These are phyloP conservation scores for Lyophyllum atratum DNA, from an alignment of 768 basidiomycete species.

Conservation along the genomic window DNA sequence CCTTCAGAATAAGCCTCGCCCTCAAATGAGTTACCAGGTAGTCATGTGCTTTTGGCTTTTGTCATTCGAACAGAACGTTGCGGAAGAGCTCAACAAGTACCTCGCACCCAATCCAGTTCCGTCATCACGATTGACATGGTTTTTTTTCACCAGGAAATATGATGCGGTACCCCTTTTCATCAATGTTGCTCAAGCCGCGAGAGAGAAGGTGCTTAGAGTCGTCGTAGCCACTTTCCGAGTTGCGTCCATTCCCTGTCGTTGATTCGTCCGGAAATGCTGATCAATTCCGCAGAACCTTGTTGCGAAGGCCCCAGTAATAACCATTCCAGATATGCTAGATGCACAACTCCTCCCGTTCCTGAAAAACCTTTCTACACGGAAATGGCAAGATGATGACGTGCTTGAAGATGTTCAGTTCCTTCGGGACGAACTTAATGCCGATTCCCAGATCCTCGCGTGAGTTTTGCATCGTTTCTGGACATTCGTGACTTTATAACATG, in stretches of 20 bases:
- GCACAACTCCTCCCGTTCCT: slow-evolving; percentile 84
- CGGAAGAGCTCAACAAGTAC: slow-evolving; percentile 86
- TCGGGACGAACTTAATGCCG: slow-evolving; percentile 78
- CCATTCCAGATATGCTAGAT: slow-evolving; percentile 91
- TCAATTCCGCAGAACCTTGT: slow-evolving; percentile 73
- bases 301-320: slow-evolving; percentile 80
- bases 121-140: not conserved
- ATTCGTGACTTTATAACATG: not conserved
- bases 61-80: slow-evolving; percentile 85
- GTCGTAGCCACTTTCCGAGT: slow-evolving; percentile 91
- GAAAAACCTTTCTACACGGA: slow-evolving; percentile 79
- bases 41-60: slow-evolving; percentile 92
- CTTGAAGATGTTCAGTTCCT: slow-evolving; percentile 90
- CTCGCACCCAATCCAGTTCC: slow-evolving; percentile 18
- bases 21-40: slow-evolving; percentile 96
- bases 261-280: slow-evolving; percentile 10
- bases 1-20: slow-evolving; percentile 75
- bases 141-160: slow-evolving; percentile 61
- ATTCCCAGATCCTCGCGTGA: slow-evolving; percentile 90
- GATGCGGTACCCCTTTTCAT: slow-evolving; percentile 86
- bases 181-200: slow-evolving; percentile 87
- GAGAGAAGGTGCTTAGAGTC: slow-evolving; percentile 96
- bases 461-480: slow-evolving; percentile 24
- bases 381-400: slow-evolving; percentile 96
- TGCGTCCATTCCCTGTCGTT: slow-evolving; percentile 6